phyloP scores from a whole-genome alignment of 805 yeast species.

The Blastobotrys americana region DNA sequence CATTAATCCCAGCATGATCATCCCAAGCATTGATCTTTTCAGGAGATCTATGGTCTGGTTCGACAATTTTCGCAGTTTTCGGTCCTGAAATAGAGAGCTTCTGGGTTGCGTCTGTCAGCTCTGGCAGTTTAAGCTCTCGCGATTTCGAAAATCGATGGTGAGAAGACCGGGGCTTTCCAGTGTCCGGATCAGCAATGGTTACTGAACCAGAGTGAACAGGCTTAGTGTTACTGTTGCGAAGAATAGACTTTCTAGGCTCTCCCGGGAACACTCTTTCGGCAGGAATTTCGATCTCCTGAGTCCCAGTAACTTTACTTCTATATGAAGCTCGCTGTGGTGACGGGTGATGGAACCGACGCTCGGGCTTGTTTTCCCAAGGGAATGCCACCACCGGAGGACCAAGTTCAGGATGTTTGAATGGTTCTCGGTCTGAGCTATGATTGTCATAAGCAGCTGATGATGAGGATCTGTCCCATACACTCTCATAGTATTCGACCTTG shows the following conservation, averaged over 20 bases:
- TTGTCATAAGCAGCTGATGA: background rate
- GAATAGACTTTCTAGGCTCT: background rate
- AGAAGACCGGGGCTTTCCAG: too few relatives aligned
- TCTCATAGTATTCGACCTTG: slow-evolving; percentile 12
- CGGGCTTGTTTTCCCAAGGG: slow-evolving; percentile 19
- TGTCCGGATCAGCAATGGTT: background rate
- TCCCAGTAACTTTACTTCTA: background rate
- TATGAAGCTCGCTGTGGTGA: background rate
- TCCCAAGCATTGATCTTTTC: slow-evolving; percentile 8
- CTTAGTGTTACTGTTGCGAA: background rate
- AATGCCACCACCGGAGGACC: slow-evolving; percentile 18
- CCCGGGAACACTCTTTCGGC: background rate
- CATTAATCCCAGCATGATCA: slow-evolving; percentile 4
- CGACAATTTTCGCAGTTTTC: too few relatives aligned
- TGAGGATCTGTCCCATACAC: slow-evolving; percentile 13
- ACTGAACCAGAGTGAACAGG: background rate
- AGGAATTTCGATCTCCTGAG: background rate
- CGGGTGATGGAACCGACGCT: background rate
- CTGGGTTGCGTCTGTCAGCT: background rate
- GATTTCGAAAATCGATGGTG: background rate
- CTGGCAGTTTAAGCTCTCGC: background rate
- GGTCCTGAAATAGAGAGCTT: background rate
- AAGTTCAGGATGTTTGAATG: slow-evolving; percentile 16
- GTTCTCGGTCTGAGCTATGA: background rate
- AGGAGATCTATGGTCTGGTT: background rate